Percentiles rank a stretch among this genome's conserved stretches.
Conservation (phyloP, 352 stramenopile genomes). For the Thraustochytrium sp. region DNA sequence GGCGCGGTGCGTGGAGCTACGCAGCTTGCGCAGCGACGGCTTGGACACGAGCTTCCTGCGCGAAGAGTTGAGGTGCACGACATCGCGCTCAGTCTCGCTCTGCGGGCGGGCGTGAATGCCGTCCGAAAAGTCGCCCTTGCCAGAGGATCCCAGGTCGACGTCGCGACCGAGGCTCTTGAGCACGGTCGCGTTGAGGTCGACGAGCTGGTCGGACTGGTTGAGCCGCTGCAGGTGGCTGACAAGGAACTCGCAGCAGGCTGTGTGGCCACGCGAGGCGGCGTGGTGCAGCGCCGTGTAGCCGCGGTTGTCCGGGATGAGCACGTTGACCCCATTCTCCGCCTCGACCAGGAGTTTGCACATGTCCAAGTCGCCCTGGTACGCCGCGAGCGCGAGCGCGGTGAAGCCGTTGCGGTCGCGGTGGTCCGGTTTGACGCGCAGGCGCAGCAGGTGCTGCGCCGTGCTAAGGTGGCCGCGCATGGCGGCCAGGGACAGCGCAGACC, state of each 20-base stretch:
- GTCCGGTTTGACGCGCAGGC: not conserved
- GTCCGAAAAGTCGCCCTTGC: no score
- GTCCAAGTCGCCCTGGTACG: conserved; percentile 27
- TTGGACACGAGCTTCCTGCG: no score
- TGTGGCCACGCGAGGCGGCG: not conserved
- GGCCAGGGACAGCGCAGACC: conserved; percentile 40
- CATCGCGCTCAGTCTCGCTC: no score
- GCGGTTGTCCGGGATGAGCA: not conserved
- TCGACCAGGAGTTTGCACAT: conserved; percentile 45
- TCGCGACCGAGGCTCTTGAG: no score
- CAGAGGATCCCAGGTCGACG: no score
- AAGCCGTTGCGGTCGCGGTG: conserved; percentile 38
- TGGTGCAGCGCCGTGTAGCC: conserved; percentile 20
- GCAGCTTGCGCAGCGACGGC: no score
- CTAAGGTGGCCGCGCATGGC: conserved; percentile 35
- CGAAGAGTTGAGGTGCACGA: no score
- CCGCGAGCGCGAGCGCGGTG: conserved; percentile 38
- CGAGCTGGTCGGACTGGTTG: not conserved
- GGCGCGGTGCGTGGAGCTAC: no score
- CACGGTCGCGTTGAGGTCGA: not conserved
- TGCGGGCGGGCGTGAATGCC: no score
- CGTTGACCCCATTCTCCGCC: not conserved
- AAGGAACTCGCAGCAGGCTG: not conserved
- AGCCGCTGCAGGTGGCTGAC: not conserved
- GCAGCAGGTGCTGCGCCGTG: conserved; percentile 11